These are phyloP conservation scores for Cercospora berteroae DNA, from an alignment of 2,329 filamentous ascomycete species.

Conservation along the genomic window DNA sequence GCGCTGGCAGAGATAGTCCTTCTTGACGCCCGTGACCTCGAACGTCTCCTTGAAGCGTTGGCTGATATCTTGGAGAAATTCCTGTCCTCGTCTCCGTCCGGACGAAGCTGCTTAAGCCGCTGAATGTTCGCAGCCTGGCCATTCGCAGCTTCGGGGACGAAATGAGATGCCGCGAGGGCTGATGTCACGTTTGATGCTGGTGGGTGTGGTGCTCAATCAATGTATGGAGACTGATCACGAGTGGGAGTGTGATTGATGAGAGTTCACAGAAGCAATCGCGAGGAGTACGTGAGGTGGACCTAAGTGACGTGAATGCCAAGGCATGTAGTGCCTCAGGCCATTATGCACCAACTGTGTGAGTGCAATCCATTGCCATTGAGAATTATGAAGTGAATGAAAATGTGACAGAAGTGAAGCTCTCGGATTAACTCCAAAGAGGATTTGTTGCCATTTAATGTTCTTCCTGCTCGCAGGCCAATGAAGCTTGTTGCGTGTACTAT, in stretches of 20 bases:
- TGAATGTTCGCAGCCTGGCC: neutral
- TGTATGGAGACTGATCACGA: neutral
- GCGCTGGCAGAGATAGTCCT: neutral
- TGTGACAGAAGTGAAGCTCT: neutral
- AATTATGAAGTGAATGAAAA: neutral
- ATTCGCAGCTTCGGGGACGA: neutral
- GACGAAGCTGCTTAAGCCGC: neutral
- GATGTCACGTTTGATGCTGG: neutral
- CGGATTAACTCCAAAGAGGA: neutral
- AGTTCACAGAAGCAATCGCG: neutral
- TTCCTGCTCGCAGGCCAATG: neutral
- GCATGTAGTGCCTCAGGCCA: neutral
- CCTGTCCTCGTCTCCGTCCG: neutral
- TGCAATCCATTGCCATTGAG: neutral
- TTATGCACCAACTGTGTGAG: neutral
- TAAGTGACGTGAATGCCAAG: neutral
- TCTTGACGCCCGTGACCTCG: neutral
- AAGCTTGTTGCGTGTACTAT: neutral
- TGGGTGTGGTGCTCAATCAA: neutral
- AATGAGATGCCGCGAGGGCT: neutral
- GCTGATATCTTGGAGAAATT: neutral
- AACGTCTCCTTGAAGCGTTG: neutral
- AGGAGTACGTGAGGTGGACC: neutral
- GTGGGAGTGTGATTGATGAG: neutral
- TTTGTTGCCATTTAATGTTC: neutral